A percentile compares a stretch with the other conserved stretches of the same genome.
Conservation (phyloP, 1,284 basidiomycete genomes). For the Amylostereum areolatum region DNA sequence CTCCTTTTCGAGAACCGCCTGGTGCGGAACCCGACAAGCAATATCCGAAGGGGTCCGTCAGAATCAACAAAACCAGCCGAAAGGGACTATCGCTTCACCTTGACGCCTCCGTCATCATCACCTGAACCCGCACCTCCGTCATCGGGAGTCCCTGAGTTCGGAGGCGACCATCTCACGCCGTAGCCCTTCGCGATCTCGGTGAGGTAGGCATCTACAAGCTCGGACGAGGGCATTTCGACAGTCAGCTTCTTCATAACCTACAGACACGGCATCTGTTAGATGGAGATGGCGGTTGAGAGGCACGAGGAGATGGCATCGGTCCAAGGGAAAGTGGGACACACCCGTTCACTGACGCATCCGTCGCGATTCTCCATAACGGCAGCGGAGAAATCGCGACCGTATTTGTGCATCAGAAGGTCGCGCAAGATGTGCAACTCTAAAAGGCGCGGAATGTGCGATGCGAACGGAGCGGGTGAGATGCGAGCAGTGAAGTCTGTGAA, state of each 20-base stretch:
- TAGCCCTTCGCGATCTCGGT: slow-evolving; percentile 87
- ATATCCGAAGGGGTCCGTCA: background rate
- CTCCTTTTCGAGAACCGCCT: background rate
- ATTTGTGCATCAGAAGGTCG: slow-evolving; percentile 93
- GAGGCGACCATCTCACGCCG: slow-evolving; percentile 63
- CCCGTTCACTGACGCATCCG: slow-evolving; percentile 73
- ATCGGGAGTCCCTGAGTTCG: slow-evolving; percentile 14
- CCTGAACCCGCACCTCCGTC: slow-evolving; percentile 20
- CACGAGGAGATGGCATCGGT: background rate
- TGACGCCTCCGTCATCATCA: slow-evolving; percentile 25
- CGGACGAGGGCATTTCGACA: slow-evolving; percentile 61
- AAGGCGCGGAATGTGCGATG: background rate
- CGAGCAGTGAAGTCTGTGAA: background rate
- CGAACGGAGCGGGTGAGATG: background rate
- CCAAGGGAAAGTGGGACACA: slow-evolving; percentile 32
- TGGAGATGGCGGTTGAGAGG: background rate
- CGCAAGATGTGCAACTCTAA: slow-evolving; percentile 85
- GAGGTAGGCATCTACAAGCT: slow-evolving; percentile 84
- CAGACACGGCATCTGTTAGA: background rate
- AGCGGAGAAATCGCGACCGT: slow-evolving; percentile 77
- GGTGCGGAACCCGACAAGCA: background rate
- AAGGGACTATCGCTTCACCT: slow-evolving; percentile 14
- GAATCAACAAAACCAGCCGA: no score
- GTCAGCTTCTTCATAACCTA: slow-evolving; percentile 72
- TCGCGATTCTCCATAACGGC: slow-evolving; percentile 81